Evolutionary conservation across 1,284 basidiomycete species (phyloP).

Genomic region (Marasmius oreades): DNA sequence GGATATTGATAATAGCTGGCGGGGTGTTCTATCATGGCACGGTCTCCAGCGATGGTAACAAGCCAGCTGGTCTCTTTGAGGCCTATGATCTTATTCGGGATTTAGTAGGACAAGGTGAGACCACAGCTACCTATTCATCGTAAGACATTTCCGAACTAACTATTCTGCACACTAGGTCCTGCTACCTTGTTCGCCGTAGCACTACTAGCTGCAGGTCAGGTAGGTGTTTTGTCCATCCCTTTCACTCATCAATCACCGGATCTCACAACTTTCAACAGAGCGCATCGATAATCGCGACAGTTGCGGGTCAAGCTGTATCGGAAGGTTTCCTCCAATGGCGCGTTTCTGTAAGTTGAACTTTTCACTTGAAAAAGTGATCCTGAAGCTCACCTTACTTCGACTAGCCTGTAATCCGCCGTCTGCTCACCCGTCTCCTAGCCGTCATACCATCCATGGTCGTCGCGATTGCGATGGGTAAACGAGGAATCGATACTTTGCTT

Average conservation of each 20-base stretch:
- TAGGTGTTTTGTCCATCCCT: conserved; percentile 13
- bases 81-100: conserved; percentile 72
- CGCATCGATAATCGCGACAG: conserved; percentile 88
- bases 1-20: conserved; percentile 66
- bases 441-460: conserved; percentile 85
- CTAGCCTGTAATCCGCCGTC: conserved; percentile 14
- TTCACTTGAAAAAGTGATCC: not conserved
- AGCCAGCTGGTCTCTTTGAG: conserved; percentile 77
- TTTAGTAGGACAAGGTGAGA: no score
- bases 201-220: conserved; percentile 78
- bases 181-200: conserved; percentile 86
- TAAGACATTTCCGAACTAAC: no score
- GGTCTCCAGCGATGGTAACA: conserved; percentile 25
- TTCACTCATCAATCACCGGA: not conserved
- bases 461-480: conserved; percentile 69
- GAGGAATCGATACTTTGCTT: conserved; percentile 79
- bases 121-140: conserved; percentile 54
- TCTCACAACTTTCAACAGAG: conserved; percentile 46
- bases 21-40: conserved; percentile 72
- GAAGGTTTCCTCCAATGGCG: conserved; percentile 95
- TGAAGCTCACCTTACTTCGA: not conserved
- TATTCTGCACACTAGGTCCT: conserved; percentile 46
- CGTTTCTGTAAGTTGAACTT: conserved; percentile 53
- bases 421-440: conserved; percentile 82
- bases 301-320: conserved; percentile 89